Base-by-base conservation (phyloP, 2,329 filamentous ascomycete species). In the Ophidiomyces ophidiicola region DNA sequence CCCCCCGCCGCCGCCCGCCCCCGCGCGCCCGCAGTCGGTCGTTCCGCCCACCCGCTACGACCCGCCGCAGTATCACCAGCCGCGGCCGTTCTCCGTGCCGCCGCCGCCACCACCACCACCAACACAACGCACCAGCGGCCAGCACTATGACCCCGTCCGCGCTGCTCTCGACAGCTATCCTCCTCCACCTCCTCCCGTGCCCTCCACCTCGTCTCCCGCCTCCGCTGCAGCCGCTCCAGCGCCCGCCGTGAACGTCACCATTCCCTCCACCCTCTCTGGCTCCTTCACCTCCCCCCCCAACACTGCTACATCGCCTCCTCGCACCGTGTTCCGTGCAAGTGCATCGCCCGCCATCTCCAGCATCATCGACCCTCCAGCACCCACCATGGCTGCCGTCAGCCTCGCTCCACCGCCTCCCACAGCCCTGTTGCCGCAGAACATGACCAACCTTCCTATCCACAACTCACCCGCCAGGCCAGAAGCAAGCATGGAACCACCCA, bases 261-360 rank as follows among this genome's bases (percentile, higher is more conserved):
- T 25, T 66, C 64, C 48, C 67, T 56, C 46, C 63, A 62, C 18
- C 58, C 67, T 18, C 55, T 62, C n/a, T 15, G 54, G 50, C 41
- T 48, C 57, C 26, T 66, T 64, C 47, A 67, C 56, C 46, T 64
- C 63, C 14, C 58, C 67, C 14, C 56, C 63, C n/a, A 61, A 64
- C 40, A 62, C 61, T n/a, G 63, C 66, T 5, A 67, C 65, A 10
- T 58, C 56, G 60, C 72, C 66, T n/a, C 59, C 56, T 61, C 72
- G 59, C 54, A 68, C 46, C 63, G 50, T 53, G 14, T 63, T 81
- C 59, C 76, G 81, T 39, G 81, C 83, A n/a, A 88, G 82, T 55
- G 82, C 82, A 26, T 94, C 88, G 3, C 87, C 88, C 1, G 88
- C 88, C 2, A 94, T 94, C 49, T 80, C 85, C 4, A 93, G 84